Evolutionary conservation across 2,329 filamentous ascomycete species (phyloP).

Genomic region (Epichloe aotearoae): DNA sequence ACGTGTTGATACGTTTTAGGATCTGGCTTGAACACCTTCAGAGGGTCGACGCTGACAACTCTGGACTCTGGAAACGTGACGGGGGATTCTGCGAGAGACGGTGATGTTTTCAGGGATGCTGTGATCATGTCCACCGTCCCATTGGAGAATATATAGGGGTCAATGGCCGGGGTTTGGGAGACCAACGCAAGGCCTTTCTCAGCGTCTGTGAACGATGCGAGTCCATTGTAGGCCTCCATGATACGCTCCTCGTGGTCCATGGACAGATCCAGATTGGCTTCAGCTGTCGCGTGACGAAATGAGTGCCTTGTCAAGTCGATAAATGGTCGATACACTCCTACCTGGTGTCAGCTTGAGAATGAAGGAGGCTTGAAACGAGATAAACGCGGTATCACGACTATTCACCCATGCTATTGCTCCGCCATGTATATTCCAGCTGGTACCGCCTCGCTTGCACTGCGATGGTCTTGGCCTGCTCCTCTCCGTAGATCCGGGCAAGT

Average conservation of each 20-base stretch:
- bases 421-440: conserved; percentile 68
- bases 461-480: conserved; percentile 42
- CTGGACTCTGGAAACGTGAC: conserved; percentile 1
- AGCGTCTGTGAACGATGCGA: conserved; percentile 54
- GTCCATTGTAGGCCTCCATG: conserved; percentile 50
- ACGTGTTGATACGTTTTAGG: conserved; percentile 48
- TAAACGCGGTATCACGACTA: conserved; percentile 1
- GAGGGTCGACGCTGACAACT: conserved; percentile 47
- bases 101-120: conserved; percentile 44
- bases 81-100: conserved; percentile 35
- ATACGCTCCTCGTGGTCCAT: conserved; percentile 32
- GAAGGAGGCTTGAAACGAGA: not conserved
- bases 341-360: not conserved
- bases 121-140: conserved; percentile 51
- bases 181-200: conserved; percentile 36
- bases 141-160: conserved; percentile 55
- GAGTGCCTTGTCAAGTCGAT: conserved; percentile 29
- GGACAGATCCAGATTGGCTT: conserved; percentile 34
- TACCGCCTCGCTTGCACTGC: conserved; percentile 52
- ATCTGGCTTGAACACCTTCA: conserved; percentile 52
- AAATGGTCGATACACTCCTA: conserved; percentile 41
- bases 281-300: conserved; percentile 50
- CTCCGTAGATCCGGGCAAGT: conserved; percentile 42
- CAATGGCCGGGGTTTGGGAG: conserved; percentile 24
- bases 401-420: conserved; percentile 61